Evolutionary conservation across 1,284 basidiomycete genomes (phyloP), one percentile per base, ranked within the genome.

Genomic region (Volvariella volvacea): DNA sequence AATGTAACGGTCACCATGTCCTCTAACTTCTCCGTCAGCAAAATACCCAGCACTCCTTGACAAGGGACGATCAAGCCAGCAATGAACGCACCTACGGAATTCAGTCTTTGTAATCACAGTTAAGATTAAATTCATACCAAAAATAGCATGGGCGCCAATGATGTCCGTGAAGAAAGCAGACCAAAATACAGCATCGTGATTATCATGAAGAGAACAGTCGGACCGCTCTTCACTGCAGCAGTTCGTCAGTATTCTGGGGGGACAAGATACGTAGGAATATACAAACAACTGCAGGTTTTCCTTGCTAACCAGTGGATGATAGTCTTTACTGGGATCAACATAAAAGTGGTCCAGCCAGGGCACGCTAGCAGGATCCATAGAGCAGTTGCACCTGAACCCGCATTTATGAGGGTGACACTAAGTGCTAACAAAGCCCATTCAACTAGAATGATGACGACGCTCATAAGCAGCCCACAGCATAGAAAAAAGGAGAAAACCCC

Each of bases 81-180:
- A 30, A 97, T 56, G 70, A 98, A 98, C 0, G 86, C 90, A 44
- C 88, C 86, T 69, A n/a, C n/a, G n/a, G n/a, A 61, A 21, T 22
- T n/a, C 12, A 34, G 7, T 16, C 4, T 21, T 38, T 6, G 7
- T 4, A 3, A 16, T 2, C 31, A 17, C 15, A 20, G 20, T 21
- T 9, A 39, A 45, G 43, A 47, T 22, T 25, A 17, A 32, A 53
- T 70, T 45, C 48, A 7, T 15, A 36, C 88, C 88, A 56, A 92
- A 90, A 55, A 94, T 93, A 22, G 91, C 84, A 58, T 94, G 92
- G 1, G 94, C 90, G 45, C 93, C 94, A 53, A 97, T 91, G 50
- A 93, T 76, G 59, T 95, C 93, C 1, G 94, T 97, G 60, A 94
- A 86, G 69, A 96, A 97, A 0, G 92, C 85, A 4, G 87, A 92